Percentiles rank a stretch among this genome's conserved stretches.
Conservation (phyloP, 2,329 filamentous ascomycete genomes). For the Epichloe coenophiala region DNA sequence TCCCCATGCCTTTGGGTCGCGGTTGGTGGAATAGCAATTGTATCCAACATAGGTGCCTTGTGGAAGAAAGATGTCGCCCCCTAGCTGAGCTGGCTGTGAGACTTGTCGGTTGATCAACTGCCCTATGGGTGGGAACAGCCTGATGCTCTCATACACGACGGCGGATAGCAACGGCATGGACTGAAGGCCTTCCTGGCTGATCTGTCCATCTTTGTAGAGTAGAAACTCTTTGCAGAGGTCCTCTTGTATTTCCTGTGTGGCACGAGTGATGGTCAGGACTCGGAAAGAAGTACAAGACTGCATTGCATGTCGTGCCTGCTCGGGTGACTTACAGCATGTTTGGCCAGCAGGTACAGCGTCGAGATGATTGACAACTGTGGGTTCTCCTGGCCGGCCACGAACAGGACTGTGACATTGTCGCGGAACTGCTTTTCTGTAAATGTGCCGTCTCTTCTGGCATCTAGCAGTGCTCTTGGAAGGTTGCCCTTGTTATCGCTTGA, state of each 20-base stretch:
- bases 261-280: not conserved
- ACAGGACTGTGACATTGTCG: constrained; percentile 26
- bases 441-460: constrained; percentile 10
- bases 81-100: constrained; percentile 9
- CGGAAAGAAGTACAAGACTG: not conserved
- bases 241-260: constrained; percentile 15
- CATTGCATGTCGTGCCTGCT: not conserved
- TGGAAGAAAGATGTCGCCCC: constrained; percentile 19
- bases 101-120: constrained; percentile 34
- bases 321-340: constrained; percentile 12
- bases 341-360: constrained; percentile 22
- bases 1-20: constrained; percentile 18
- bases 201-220: not conserved
- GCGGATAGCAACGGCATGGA: constrained; percentile 28
- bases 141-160: constrained; percentile 31
- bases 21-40: constrained; percentile 26
- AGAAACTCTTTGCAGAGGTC: constrained; percentile 18
- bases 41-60: constrained; percentile 26
- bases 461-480: constrained; percentile 11
- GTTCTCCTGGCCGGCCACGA: constrained; percentile 29
- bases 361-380: constrained; percentile 24
- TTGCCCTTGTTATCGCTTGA: not conserved
- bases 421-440: constrained; percentile 24
- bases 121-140: constrained; percentile 34
- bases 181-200: constrained; percentile 11